Percentiles rank a stretch among this genome's conserved stretches.
Conservation (phyloP, 2,329 filamentous ascomycete species). For the Juglanconis oblonga region DNA sequence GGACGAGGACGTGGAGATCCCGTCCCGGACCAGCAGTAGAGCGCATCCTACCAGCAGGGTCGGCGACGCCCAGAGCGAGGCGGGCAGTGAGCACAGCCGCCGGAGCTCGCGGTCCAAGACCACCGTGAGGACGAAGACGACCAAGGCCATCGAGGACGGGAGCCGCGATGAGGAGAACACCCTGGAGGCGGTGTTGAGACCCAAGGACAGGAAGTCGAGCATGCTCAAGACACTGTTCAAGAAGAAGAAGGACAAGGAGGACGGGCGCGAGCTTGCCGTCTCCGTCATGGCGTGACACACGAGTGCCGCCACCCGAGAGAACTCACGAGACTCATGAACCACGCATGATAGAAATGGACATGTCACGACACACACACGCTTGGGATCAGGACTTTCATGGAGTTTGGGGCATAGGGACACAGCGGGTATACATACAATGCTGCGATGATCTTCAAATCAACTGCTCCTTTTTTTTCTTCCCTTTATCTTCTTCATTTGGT, state of each 20-base stretch:
- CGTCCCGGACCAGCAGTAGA: constrained; percentile 30
- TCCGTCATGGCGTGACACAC: constrained; percentile 16
- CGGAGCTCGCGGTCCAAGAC: constrained; percentile 30
- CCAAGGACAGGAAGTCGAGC: constrained; percentile 45
- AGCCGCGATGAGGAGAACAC: constrained; percentile 30
- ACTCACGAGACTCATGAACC: background rate
- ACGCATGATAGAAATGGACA: background rate
- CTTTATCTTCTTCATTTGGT: too few relatives aligned
- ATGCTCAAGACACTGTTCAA: constrained; percentile 60
- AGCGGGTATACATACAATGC: too few relatives aligned
- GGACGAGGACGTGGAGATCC: constrained; percentile 17
- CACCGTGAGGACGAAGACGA: constrained; percentile 27
- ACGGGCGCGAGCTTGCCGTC: constrained; percentile 21
- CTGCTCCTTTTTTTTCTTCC: background rate
- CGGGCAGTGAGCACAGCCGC: constrained; percentile 29
- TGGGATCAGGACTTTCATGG: too few relatives aligned
- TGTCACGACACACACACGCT: background rate
- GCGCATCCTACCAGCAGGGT: constrained; percentile 18
- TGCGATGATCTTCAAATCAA: too few relatives aligned
- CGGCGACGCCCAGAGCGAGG: constrained; percentile 23
- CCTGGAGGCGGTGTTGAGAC: constrained; percentile 39
- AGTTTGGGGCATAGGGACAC: too few relatives aligned
- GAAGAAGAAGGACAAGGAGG: constrained; percentile 50
- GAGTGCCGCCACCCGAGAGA: background rate
- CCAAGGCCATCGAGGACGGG: constrained; percentile 34